A percentile compares a stretch with the other conserved stretches of the same genome.
Evolutionary conservation across 352 stramenopile genomes (phyloP).

Genomic region (Globisporangium spiculum): DNA sequence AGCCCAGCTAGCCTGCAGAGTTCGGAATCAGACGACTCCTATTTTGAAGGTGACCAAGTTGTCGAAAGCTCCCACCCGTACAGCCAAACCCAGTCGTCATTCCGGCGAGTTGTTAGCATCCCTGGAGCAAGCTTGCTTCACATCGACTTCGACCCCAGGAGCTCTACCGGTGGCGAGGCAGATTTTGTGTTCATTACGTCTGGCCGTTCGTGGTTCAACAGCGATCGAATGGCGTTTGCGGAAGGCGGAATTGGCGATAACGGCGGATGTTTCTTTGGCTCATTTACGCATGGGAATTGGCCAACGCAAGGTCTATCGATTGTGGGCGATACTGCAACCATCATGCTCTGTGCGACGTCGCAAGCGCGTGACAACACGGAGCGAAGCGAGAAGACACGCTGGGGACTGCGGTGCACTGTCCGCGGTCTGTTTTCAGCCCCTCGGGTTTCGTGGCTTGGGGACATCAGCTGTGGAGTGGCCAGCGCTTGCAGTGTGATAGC

Average conservation of each 20-base stretch:
- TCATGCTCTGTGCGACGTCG: slow-evolving; percentile 67
- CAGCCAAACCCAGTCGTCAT: slow-evolving; percentile 48
- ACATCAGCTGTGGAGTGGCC: slow-evolving; percentile 30
- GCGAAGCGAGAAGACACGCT: slow-evolving; percentile 39
- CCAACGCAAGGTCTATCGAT: slow-evolving; percentile 50
- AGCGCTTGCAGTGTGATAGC: slow-evolving; percentile 35
- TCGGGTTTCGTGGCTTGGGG: slow-evolving; percentile 25
- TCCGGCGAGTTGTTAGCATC: slow-evolving; percentile 57
- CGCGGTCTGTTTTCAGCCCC: slow-evolving; percentile 31
- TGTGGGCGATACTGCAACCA: slow-evolving; percentile 56
- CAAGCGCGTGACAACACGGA: slow-evolving; percentile 37
- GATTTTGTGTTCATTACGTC: slow-evolving; percentile 70
- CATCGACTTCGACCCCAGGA: slow-evolving; percentile 68
- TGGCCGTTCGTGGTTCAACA: slow-evolving; percentile 56
- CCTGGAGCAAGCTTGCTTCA: slow-evolving; percentile 51
- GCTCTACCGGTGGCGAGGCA: slow-evolving; percentile 49
- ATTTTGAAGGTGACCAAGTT: slow-evolving; percentile 41
- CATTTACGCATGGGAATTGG: slow-evolving; percentile 51
- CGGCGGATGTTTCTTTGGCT: slow-evolving; percentile 66
- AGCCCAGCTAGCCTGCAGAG: neutral
- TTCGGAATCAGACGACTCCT: slow-evolving; percentile 16
- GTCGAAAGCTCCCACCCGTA: slow-evolving; percentile 73
- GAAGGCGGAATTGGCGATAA: slow-evolving; percentile 60
- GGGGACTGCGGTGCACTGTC: slow-evolving; percentile 62
- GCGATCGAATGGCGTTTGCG: slow-evolving; percentile 51